Percentiles rank a stretch among this genome's conserved stretches.
These are phyloP conservation scores for Candida tammaniensis DNA, from an alignment of 805 yeast genomes.

Conservation along the genomic window DNA sequence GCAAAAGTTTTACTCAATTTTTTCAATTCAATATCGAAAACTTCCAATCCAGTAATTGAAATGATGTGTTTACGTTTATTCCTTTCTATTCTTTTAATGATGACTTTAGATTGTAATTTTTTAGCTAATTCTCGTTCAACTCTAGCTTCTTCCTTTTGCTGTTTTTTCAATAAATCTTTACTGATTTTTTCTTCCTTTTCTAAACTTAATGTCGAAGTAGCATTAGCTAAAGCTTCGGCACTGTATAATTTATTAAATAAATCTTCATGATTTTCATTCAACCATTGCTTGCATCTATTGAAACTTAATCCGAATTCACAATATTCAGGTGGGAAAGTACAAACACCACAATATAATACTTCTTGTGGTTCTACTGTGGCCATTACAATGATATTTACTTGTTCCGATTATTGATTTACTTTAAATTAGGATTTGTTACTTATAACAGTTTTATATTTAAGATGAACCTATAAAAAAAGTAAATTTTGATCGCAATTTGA, in stretches of 20 bases:
- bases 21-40: conserved; percentile 84
- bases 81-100: conserved; percentile 83
- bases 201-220: conserved; percentile 57
- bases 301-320: conserved; percentile 87
- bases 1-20: conserved; percentile 90
- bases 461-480: conserved; percentile 1
- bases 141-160: conserved; percentile 80
- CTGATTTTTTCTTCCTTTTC: conserved; percentile 83
- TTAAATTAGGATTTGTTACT: no score
- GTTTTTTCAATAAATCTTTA: conserved; percentile 79
- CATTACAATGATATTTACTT: no score
- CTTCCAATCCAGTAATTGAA: conserved; percentile 83
- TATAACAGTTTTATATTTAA: no score
- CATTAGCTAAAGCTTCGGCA: conserved; percentile 54
- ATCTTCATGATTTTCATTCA: conserved; percentile 55
- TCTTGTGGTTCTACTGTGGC: conserved; percentile 21
- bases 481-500: conserved; percentile 25
- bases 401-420: no score
- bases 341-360: conserved; percentile 71
- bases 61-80: conserved; percentile 86
- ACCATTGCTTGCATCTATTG: conserved; percentile 83
- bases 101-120: conserved; percentile 75
- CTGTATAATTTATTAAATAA: conserved; percentile 60
- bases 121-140: conserved; percentile 81
- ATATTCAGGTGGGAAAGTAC: conserved; percentile 84